These are phyloP conservation scores for Populus tomentosa DNA, from an alignment of 441 rosid species.

Conservation along the genomic window DNA sequence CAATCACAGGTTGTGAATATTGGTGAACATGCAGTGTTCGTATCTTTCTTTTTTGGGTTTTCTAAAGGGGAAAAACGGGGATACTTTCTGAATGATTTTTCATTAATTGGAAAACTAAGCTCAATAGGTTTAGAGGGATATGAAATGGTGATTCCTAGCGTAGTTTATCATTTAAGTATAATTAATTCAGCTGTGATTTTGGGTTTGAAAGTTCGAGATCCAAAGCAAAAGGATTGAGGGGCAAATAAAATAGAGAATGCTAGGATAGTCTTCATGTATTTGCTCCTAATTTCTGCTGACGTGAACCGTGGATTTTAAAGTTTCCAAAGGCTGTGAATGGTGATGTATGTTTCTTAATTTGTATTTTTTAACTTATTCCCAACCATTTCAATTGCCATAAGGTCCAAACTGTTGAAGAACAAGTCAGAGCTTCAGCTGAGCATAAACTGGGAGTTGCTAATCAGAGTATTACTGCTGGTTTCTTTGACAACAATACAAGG, in stretches of 20 bases:
- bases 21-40: not conserved
- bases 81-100: not conserved
- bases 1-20: not conserved
- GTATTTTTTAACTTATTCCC: not conserved
- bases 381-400: conserved; percentile 15
- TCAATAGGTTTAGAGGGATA: not conserved
- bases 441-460: conserved; percentile 98
- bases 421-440: conserved; percentile 94
- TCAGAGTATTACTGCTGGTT: conserved; percentile 97
- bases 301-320: not conserved
- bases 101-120: not conserved
- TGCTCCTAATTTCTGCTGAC: not conserved
- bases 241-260: not conserved
- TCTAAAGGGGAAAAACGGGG: not conserved
- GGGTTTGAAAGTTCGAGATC: not conserved
- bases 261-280: not conserved
- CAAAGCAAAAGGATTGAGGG: not conserved
- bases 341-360: not conserved
- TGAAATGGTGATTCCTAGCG: not conserved
- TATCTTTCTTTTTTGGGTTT: not conserved
- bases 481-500: conserved; percentile 96
- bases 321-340: not conserved
- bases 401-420: conserved; percentile 96
- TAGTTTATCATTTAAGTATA: not conserved
- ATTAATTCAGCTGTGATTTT: not conserved